Evolutionary conservation across 306 rosid genomes (phyloP).

Genomic region (Carpinus fangiana): DNA sequence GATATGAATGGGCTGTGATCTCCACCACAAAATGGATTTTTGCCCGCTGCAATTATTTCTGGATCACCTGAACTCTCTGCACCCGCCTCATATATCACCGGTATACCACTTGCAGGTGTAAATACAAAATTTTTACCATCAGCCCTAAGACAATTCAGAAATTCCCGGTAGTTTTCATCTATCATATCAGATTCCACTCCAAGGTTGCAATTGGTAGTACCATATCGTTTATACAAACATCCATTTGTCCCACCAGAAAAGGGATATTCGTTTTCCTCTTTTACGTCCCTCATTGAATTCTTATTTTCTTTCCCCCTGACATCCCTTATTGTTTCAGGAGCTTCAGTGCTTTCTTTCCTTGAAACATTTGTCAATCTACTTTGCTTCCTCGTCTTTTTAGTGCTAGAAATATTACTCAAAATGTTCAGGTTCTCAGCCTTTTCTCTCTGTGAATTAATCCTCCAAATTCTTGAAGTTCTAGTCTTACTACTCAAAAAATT

Average conservation of each 20-base stretch:
- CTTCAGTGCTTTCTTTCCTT: too few species aligned
- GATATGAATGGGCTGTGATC: slow-evolving; percentile 30
- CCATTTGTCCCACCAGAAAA: neutral
- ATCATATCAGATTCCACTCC: slow-evolving; percentile 17
- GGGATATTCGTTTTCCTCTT: slow-evolving; percentile 5
- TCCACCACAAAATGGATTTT: slow-evolving; percentile 26
- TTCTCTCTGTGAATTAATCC: neutral
- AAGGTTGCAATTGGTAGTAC: neutral
- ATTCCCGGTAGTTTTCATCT: slow-evolving; percentile 35
- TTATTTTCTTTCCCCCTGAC: neutral
- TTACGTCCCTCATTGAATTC: neutral
- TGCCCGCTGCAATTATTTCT: slow-evolving; percentile 37
- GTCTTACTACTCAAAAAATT: neutral
- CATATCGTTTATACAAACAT: neutral
- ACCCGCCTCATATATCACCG: slow-evolving; percentile 18
- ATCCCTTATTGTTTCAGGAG: neutral
- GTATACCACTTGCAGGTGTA: slow-evolving; percentile 14
- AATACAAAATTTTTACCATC: slow-evolving; percentile 20
- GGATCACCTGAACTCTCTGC: slow-evolving; percentile 37
- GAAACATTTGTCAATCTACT: neutral
- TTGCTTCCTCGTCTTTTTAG: neutral
- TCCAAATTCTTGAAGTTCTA: neutral
- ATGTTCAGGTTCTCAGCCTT: neutral
- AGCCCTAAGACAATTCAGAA: slow-evolving; percentile 15
- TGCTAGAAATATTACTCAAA: neutral